A percentile compares a stretch with the other conserved stretches of the same genome.
phyloP scores from a whole-genome alignment of 2,329 filamentous ascomycete genomes.

The Sclerotinia glacialis region DNA sequence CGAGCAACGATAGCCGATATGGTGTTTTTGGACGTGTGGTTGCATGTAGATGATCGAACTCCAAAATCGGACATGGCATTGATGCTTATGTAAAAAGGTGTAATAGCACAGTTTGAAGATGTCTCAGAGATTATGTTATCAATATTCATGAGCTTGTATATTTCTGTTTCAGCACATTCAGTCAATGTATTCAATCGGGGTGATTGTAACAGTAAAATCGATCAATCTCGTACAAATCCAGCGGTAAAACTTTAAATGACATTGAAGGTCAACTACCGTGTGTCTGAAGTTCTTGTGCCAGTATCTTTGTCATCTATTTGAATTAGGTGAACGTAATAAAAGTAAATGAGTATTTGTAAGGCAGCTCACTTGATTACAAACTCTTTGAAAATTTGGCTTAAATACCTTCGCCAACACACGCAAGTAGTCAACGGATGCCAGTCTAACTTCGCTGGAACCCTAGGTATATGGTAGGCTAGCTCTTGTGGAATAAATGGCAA shows the following conservation, averaged over 20 bases:
- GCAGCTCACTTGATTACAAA: background rate
- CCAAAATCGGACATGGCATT: background rate
- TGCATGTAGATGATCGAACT: background rate
- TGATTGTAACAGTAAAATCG: background rate
- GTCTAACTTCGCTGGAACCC: too few relatives aligned
- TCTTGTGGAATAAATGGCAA: too few relatives aligned
- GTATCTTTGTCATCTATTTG: background rate
- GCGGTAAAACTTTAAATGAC: conserved; percentile 4
- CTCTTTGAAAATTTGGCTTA: too few relatives aligned
- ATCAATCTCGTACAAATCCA: background rate
- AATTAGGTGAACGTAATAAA: background rate
- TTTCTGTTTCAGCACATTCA: too few relatives aligned
- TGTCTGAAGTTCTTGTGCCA: background rate
- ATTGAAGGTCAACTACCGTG: background rate
- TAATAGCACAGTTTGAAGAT: background rate
- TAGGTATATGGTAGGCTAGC: too few relatives aligned
- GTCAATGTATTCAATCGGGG: background rate
- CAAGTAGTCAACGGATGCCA: too few relatives aligned
- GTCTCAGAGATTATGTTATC: background rate
- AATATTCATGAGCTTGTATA: background rate
- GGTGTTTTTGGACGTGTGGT: background rate
- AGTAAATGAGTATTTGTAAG: background rate
- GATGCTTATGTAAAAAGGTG: background rate
- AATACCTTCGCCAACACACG: too few relatives aligned
- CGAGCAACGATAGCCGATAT: background rate